Conservation (phyloP, 352 stramenopile species). For the Peronospora farinosa region DNA sequence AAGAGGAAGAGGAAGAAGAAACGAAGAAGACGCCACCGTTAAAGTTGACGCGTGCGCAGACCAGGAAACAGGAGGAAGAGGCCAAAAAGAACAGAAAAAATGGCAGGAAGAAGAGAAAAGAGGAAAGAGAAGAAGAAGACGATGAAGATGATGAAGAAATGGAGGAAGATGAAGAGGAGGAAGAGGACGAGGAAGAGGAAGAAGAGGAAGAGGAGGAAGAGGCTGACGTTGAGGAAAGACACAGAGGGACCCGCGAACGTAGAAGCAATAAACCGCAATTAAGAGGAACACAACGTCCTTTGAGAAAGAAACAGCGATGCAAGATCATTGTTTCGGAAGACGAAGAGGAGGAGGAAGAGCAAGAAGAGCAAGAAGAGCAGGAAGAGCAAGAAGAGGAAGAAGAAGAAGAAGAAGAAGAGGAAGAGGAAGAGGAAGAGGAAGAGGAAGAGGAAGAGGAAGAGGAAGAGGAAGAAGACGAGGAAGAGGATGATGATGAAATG, state of each 20-base stretch:
- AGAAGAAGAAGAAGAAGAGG: conserved; percentile 21
- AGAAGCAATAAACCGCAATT: conserved; percentile 18
- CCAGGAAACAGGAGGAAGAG: conserved; percentile 32
- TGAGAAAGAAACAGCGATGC: conserved; percentile 29
- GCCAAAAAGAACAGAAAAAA: conserved; percentile 27
- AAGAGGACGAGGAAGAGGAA: conserved; percentile 43
- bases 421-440: conserved; percentile 22
- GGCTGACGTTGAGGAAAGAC: conserved; percentile 25
- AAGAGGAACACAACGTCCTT: conserved; percentile 20
- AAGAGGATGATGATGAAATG: conserved; percentile 15
- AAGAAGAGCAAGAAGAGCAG: conserved; percentile 19
- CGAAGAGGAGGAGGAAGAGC: conserved; percentile 26
- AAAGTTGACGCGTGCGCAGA: conserved; percentile 33
- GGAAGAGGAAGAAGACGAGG: conserved; percentile 23
- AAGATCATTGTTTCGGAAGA: conserved; percentile 39
- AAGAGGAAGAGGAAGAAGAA: conserved; percentile 31
- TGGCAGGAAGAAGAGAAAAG: conserved; percentile 29
- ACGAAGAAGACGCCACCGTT: conserved; percentile 25
- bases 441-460: conserved; percentile 20
- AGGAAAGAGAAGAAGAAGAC: conserved; percentile 35
- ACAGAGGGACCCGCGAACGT: conserved; percentile 10
- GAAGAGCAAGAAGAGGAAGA: conserved; percentile 21
- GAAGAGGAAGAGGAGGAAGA: conserved; percentile 43
- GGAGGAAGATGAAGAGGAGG: conserved; percentile 39
- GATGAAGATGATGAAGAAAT: conserved; percentile 40